Base-by-base conservation (phyloP, 2,329 filamentous ascomycete species). In the Scytalidium sp. region DNA sequence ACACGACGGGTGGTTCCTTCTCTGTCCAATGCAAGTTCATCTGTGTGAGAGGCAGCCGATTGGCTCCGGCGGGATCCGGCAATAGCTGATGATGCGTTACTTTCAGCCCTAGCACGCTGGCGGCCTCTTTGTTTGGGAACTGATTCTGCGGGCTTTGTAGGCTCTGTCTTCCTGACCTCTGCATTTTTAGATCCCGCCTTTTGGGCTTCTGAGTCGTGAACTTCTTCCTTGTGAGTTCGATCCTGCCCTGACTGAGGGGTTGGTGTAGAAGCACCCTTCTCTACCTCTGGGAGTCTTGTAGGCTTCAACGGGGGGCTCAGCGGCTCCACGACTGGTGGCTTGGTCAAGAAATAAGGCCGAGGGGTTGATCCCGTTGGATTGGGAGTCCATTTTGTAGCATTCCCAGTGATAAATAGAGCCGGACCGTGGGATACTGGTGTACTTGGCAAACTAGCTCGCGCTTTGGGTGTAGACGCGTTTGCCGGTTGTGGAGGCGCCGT, bases 351-450 rank as follows among this genome's bases (percentile, higher is more conserved):
- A 67, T 70, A 43, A 67, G 63, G 11, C 60, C 64, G 22, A 57
- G 83, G 83, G 1, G 83, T 86, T 3, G 80, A 80, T 3, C 80
- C 78, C 1, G 80, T 82, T 6, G 79, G 75, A 4, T 71, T 73
- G 15, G 76, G 69, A 2, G 73, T 78, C 82, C 83, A 86, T 59
- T 77, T 79, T 0, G 83, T 86, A 41, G 79, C 80, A 42, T 53
- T 61, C 15, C 64, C 64, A 36, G 64, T 67, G 19, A 52, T 58
- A 29, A 51, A 50, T 3, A 25, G 54, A 15, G 47, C 46, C 3
- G 22, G 25, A 17, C 46, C 49, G 11, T 52, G 52, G 9, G 52
- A 50, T 6, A 60, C 45, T 8, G 64, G 64, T 4, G 64, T 65
- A 46, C 57, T 56, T 17, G 63, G 62, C 22, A 54, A 47, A 41